A percentile compares a stretch with the other conserved stretches of the same genome.
phyloP scores from a whole-genome alignment of 2,329 filamentous ascomycete genomes.

The Ophiostoma quercus region DNA sequence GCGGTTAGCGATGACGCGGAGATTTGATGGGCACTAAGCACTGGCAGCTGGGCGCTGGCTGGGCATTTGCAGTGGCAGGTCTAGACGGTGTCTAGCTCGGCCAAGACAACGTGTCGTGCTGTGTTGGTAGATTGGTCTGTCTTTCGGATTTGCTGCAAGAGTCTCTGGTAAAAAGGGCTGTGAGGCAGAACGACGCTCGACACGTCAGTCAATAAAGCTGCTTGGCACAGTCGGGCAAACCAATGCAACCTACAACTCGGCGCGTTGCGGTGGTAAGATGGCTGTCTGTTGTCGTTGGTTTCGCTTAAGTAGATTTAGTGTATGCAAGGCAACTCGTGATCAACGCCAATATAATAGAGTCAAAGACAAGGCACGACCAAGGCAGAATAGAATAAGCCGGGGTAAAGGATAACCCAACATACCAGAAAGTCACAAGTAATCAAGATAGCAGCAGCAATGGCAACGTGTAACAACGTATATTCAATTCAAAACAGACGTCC shows the following conservation, averaged over 20 bases:
- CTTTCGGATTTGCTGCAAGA: no score
- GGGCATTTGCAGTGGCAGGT: no score
- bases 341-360: no score
- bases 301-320: not conserved
- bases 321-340: not conserved
- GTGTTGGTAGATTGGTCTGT: no score
- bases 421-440: not conserved
- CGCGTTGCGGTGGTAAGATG: not conserved
- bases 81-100: not conserved
- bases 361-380: no score
- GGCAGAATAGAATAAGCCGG: no score
- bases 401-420: not conserved
- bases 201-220: no score
- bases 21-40: not conserved
- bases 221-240: not conserved
- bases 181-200: no score
- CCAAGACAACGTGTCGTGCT: not conserved
- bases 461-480: not conserved
- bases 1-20: no score
- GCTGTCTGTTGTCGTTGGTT: no score
- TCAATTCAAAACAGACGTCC: not conserved
- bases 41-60: not conserved
- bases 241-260: not conserved
- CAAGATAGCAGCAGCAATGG: not conserved
- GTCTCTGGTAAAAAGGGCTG: no score